phyloP scores from a whole-genome alignment of 441 rosid genomes.

The Populus tomentosa region DNA sequence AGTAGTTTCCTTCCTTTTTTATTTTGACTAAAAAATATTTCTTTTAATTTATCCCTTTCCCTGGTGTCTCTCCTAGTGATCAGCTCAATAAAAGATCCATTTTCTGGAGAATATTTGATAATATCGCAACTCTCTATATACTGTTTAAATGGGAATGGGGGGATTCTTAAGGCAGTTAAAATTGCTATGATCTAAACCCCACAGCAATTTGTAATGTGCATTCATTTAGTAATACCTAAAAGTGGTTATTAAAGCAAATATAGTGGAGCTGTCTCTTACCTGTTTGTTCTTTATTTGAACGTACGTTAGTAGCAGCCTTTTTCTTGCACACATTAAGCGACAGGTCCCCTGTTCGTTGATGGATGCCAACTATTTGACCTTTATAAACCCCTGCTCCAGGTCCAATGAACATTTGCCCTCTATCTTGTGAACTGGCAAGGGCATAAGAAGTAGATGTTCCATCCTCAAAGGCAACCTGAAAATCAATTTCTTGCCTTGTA shows the following conservation, averaged over 20 bases:
- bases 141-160: neutral
- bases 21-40: neutral
- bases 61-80: too few species aligned
- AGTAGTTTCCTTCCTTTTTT: neutral
- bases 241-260: neutral
- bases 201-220: neutral
- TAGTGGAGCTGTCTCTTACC: slow-evolving; percentile 35
- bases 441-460: slow-evolving; percentile 90
- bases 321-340: slow-evolving; percentile 91
- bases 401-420: slow-evolving; percentile 89
- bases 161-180: neutral
- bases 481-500: slow-evolving; percentile 8
- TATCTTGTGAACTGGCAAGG: slow-evolving; percentile 75
- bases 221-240: neutral
- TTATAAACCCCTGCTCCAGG: slow-evolving; percentile 83
- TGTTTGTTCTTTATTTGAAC: slow-evolving; percentile 87
- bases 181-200: neutral
- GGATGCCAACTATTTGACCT: slow-evolving; percentile 93
- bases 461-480: slow-evolving; percentile 90
- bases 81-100: neutral
- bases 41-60: neutral
- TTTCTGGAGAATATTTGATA: neutral
- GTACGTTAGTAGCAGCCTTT: slow-evolving; percentile 91
- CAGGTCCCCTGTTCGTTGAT: slow-evolving; percentile 89
- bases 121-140: neutral